Conservation (phyloP, 2,329 filamentous ascomycete species). For the Zymoseptoria pseudotritici region DNA sequence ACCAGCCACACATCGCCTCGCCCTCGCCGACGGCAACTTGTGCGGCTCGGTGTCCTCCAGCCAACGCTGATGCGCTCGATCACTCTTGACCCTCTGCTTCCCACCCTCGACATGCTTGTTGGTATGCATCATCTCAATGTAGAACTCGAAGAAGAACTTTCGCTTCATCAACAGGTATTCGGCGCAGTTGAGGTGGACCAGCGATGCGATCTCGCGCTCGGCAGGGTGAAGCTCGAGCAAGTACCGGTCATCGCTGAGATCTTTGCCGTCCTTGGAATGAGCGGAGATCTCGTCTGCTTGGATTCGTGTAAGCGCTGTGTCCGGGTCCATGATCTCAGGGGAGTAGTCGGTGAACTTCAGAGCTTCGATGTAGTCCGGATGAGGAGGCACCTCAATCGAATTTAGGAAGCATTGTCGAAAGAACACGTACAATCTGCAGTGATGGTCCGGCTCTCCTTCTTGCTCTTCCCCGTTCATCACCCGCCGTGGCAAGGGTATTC, state of each 20-base stretch:
- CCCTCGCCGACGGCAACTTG: constrained; percentile 5
- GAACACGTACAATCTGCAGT: constrained; percentile 13
- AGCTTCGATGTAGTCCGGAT: constrained; percentile 17
- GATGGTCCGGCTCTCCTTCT: constrained; percentile 1
- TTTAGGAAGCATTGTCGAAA: constrained; percentile 12
- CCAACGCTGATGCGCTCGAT: constrained; percentile 15
- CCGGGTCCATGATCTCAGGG: constrained; percentile 11
- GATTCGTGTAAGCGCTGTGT: constrained; percentile 10
- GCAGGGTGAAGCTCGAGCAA: constrained; percentile 10
- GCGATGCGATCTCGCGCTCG: constrained; percentile 14
- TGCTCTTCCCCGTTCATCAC: constrained; percentile 1
- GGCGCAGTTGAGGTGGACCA: constrained; percentile 10
- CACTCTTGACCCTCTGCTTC: constrained; percentile 8
- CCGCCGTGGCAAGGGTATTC: neutral
- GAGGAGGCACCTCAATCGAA: constrained; percentile 13
- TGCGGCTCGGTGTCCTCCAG: constrained; percentile 11
- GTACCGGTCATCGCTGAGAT: constrained; percentile 18
- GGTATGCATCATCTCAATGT: constrained; percentile 3
- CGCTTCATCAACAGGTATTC: constrained; percentile 22
- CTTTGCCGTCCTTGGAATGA: neutral
- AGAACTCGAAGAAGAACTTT: constrained; percentile 15
- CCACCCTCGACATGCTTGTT: constrained; percentile 8
- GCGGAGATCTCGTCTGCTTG: constrained; percentile 1
- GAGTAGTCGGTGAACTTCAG: constrained; percentile 17
- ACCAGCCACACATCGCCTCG: constrained; percentile 14